Base-by-base conservation (phyloP, 2,329 filamentous ascomycete species). In the Emergomyces orientalis region DNA sequence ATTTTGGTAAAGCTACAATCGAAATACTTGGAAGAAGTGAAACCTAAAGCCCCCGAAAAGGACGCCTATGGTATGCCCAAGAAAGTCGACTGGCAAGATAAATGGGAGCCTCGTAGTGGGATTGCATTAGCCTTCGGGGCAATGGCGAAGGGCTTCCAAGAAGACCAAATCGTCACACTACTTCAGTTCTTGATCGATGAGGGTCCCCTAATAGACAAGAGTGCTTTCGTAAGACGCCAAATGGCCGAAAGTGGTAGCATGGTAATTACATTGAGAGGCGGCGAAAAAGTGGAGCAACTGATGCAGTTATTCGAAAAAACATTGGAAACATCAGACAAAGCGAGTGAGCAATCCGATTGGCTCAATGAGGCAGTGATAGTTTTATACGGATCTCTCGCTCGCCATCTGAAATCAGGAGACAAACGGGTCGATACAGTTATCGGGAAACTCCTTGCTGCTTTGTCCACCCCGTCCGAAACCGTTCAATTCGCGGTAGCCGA, bases 361-460 rank as follows among this genome's bases (percentile, higher is more conserved):
- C 89, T 97, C 66, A 97, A 97, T 69, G 94, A 99, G 77, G 94
- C 95, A 22, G 92, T 99, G 60, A 92, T 99, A 69, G 94, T 99
- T 69, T 88, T 99, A 74, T 99, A 99, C 70, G 94, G 94, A 73
- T 93, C 95, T 60, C 79, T 99, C 45, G 94, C 92, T 52, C 86
- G 90, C 60, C 94, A 99, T 79, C 79, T 99, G 64, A 85, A 89
- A 68, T 77, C 86, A 8, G 91, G 91, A n/a, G 94, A 99, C 74
- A 78, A 86, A 67, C 92, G 95, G 70, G 85, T 97, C 58, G 91
- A 92, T 0, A 86, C 88, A 63, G 94, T 99, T 55, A 87, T 99
- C 59, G 88, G 93, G 68, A 86, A 91, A 65, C 81, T 99, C 27
- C 82, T 99, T 62, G 85, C 86, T 27, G 97, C 95, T 7, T 80